Base-by-base conservation (phyloP, 352 stramenopile genomes). In the Achlya hypogyna region DNA sequence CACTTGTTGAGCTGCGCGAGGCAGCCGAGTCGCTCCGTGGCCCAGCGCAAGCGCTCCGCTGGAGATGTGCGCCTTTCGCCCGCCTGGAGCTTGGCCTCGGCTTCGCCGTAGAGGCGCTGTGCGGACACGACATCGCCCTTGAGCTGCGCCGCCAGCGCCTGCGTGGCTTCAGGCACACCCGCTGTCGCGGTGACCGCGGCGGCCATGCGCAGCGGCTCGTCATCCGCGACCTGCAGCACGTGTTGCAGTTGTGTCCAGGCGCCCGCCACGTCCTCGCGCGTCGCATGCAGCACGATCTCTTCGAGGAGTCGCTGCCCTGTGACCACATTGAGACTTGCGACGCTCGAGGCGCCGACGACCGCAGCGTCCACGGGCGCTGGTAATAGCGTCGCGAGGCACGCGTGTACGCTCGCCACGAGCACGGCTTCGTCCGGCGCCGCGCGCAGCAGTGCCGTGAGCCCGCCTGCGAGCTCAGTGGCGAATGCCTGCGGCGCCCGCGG, bases 201-300 rank as follows among this genome's bases (percentile, higher is more conserved):
- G 25, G 49, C 49, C 49, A 56, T 56, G 25, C 31, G 49, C 29
- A 90, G 78, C 32, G 89, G 85, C 16, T 72, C 78, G 53, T 89
- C 88, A 49, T 91, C 74, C 10, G 82, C 74, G 18, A 78, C 78
- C 28, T 78, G 72, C 42, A 93, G 51, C 31, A 93, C 58, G 51
- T 91, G 90, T 68, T 91, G 78, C 5, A 93, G 72, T 34, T 91
- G 72, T 71, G 91, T 84, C 77, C 82, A 85, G 28, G 72, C 78
- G n/a, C n/a, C n/a, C n/a, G n/a, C 63, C 1, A 59, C 65, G 38
- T 18, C 31, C 1, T 28, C 69, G 51, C 20, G 28, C n/a, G 65
- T 67, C 6, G 72, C 32, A 5, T 67, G 32, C 59, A 79, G 84
- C 49, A 91, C 43, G 25, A 79, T 72, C 47, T 91, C 84, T 72